These are phyloP conservation scores for Magnaporthiopsis rhizophila DNA, from an alignment of 2,329 filamentous ascomycete genomes.

Conservation along the genomic window DNA sequence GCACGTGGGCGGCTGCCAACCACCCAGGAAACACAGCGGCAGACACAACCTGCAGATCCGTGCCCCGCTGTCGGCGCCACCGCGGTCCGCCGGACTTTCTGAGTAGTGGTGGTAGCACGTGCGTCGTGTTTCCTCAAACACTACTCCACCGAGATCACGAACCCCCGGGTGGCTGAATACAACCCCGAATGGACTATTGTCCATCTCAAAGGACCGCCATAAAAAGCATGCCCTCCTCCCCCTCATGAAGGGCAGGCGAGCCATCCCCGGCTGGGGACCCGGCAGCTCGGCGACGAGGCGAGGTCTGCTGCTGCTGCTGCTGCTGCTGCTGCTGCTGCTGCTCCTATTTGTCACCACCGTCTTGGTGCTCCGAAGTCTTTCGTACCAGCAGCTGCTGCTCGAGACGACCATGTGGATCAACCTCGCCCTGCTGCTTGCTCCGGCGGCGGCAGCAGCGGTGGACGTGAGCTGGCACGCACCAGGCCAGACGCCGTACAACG, in stretches of 20 bases:
- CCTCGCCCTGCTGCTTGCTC: not conserved
- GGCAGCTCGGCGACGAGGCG: not conserved
- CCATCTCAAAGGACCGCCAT: not conserved
- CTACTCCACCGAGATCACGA: not conserved
- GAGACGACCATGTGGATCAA: not conserved
- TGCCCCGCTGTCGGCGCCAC: not conserved
- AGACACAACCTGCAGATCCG: not conserved
- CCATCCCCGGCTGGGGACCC: not conserved
- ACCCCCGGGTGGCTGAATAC: not conserved
- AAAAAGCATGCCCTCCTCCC: not conserved
- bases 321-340: not conserved
- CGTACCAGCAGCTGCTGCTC: not conserved
- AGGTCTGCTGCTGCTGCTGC: too few species aligned
- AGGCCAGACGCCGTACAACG: slow-evolving; percentile 19
- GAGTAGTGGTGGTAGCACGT: not conserved
- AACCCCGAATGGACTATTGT: not conserved
- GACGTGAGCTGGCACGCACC: slow-evolving; percentile 21
- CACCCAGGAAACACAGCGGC: not conserved
- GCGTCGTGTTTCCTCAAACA: not conserved
- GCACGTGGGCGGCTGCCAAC: not conserved
- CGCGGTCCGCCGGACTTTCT: too few species aligned
- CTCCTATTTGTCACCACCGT: not conserved
- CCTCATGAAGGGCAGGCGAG: not conserved
- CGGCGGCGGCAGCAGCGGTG: slow-evolving; percentile 8
- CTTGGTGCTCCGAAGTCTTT: not conserved